Evolutionary conservation across 2,329 filamentous ascomycete genomes (phyloP).

Genomic region (Elsinoe ampelina): DNA sequence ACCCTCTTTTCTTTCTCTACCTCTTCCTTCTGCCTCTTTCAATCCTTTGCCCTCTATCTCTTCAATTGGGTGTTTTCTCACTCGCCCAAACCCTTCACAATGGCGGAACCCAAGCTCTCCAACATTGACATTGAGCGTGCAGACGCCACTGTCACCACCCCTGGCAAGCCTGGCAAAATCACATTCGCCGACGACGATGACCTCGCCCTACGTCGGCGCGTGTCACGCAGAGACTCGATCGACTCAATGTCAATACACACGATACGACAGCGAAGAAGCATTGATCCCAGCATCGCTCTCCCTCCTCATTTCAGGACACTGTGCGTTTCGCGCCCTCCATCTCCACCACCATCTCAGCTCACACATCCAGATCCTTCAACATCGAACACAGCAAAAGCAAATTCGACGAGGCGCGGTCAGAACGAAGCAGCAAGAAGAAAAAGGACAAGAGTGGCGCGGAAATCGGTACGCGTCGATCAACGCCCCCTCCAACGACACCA

Average conservation of each 20-base stretch:
- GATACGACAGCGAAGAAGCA: constrained; percentile 28
- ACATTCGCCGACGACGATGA: constrained; percentile 30
- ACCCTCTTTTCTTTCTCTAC: neutral
- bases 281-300: constrained; percentile 35
- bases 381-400: constrained; percentile 29
- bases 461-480: constrained; percentile 22
- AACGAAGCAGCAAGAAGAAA: constrained; percentile 21
- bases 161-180: constrained; percentile 17
- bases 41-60: neutral
- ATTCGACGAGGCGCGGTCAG: constrained; percentile 19
- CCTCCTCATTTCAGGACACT: constrained; percentile 38
- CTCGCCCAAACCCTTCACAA: neutral
- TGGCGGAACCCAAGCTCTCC: neutral
- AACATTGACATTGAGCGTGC: constrained; percentile 7
- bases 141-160: neutral
- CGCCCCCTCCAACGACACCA: neutral
- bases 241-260: constrained; percentile 30
- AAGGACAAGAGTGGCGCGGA: constrained; percentile 26
- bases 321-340: constrained; percentile 14
- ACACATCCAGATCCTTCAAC: constrained; percentile 31
- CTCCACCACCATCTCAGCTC: neutral
- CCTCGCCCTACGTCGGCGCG: constrained; percentile 20
- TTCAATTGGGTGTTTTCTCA: neutral
- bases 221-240: constrained; percentile 20
- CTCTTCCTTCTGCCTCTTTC: neutral